phyloP scores from a whole-genome alignment of 805 yeast species.

The Candida chilensis region DNA sequence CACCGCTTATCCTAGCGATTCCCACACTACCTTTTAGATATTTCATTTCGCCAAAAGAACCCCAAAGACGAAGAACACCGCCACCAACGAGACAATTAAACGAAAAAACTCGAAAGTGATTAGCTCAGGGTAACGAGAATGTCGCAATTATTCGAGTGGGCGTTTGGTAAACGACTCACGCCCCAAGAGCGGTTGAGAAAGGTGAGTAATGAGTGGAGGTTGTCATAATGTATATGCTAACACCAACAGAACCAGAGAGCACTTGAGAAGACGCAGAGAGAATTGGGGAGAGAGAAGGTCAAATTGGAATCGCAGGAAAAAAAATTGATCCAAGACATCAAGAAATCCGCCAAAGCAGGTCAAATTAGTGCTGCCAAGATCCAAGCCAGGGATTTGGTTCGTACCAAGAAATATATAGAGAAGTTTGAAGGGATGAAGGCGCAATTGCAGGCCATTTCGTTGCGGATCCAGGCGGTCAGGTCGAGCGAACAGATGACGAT shows the following conservation, averaged over 20 bases:
- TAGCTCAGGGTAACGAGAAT: too few relatives aligned
- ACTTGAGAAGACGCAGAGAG: slow-evolving; percentile 89
- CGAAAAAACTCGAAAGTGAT: too few relatives aligned
- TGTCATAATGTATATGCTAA: slow-evolving; percentile 1
- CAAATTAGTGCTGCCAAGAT: slow-evolving; percentile 86
- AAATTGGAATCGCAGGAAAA: slow-evolving; percentile 90
- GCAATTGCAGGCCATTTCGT: slow-evolving; percentile 88
- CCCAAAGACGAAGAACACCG: too few relatives aligned
- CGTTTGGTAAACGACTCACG: slow-evolving; percentile 85
- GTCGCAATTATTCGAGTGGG: slow-evolving; percentile 83
- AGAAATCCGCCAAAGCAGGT: slow-evolving; percentile 84
- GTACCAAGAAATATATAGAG: slow-evolving; percentile 75
- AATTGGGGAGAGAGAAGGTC: slow-evolving; percentile 76
- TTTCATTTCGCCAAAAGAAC: too few relatives aligned
- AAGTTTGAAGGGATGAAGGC: slow-evolving; percentile 93
- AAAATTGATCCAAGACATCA: slow-evolving; percentile 76
- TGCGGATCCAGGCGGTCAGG: slow-evolving; percentile 87
- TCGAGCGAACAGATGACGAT: slow-evolving; percentile 92
- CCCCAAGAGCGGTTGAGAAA: slow-evolving; percentile 93
- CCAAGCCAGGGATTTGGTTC: slow-evolving; percentile 89
- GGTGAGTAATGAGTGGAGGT: slow-evolving; percentile 15
- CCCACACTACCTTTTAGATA: too few relatives aligned
- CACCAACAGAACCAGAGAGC: slow-evolving; percentile 74
- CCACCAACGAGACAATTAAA: too few relatives aligned
- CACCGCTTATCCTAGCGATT: too few relatives aligned